A percentile compares a stretch with the other conserved stretches of the same genome.
Evolutionary conservation across 768 basidiomycete species (phyloP).

Genomic region (Trametes elegans): DNA sequence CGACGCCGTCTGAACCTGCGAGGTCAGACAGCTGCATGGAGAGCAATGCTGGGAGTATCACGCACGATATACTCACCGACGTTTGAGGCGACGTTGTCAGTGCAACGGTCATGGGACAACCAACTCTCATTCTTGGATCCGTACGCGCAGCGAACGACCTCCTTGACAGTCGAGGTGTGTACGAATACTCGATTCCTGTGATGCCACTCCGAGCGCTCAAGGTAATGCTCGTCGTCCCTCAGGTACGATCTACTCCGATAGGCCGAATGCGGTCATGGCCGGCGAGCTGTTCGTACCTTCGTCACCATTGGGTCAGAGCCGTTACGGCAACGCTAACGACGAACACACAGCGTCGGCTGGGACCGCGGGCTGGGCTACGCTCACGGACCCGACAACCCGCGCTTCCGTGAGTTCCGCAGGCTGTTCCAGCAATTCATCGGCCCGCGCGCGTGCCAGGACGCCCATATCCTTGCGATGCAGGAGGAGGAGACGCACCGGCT

Average conservation of each 20-base stretch:
- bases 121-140: slow-evolving; percentile 29
- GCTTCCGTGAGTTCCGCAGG: slow-evolving; percentile 36
- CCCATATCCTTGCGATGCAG: slow-evolving; percentile 19
- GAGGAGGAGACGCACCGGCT: slow-evolving; percentile 20
- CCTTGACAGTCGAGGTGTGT: slow-evolving; percentile 24
- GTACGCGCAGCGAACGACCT: slow-evolving; percentile 29
- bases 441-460: slow-evolving; percentile 26
- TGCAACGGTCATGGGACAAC: slow-evolving; percentile 28
- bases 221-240: neutral
- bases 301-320: neutral
- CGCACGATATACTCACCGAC: slow-evolving; percentile 3
- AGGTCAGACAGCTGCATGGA: neutral
- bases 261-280: slow-evolving; percentile 32
- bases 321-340: neutral
- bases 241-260: slow-evolving; percentile 35
- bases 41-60: no score
- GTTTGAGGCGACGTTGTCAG: slow-evolving; percentile 28
- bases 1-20: no score
- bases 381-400: slow-evolving; percentile 30
- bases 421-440: slow-evolving; percentile 36
- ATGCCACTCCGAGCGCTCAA: neutral
- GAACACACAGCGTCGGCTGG: slow-evolving; percentile 32
- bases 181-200: neutral
- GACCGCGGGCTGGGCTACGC: slow-evolving; percentile 36
- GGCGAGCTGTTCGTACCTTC: slow-evolving; percentile 31